phyloP scores from a whole-genome alignment of 495 filamentous ascomycete species.

The Tuber melanosporum region DNA sequence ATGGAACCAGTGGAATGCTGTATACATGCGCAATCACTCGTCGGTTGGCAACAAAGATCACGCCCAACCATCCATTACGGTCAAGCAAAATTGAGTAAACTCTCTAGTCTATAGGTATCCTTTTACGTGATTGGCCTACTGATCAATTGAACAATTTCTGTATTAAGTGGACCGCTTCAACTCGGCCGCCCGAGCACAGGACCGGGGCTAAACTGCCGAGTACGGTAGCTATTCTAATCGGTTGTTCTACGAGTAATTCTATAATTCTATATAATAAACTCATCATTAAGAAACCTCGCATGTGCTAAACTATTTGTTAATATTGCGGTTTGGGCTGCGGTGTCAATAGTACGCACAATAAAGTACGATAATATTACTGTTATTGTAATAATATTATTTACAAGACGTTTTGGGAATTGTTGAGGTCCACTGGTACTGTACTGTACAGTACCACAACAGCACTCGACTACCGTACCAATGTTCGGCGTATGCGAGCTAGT shows the following conservation, averaged over 20 bases:
- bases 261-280: neutral
- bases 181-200: neutral
- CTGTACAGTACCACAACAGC: neutral
- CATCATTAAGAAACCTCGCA: neutral
- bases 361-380: neutral
- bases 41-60: neutral
- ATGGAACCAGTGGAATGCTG: neutral
- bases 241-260: neutral
- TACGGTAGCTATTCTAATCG: neutral
- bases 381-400: neutral
- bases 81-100: neutral
- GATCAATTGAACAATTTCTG: neutral
- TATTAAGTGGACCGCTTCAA: neutral
- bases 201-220: neutral
- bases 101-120: neutral
- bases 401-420: slow-evolving; percentile 1
- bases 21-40: neutral
- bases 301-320: neutral
- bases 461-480: neutral
- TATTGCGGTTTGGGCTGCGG: neutral
- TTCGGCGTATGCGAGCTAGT: neutral
- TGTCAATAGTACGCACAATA: neutral
- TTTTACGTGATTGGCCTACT: neutral
- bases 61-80: neutral
- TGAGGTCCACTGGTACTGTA: neutral